Evolutionary conservation across 306 rosid species (phyloP).

Genomic region (Lablab purpureus): DNA sequence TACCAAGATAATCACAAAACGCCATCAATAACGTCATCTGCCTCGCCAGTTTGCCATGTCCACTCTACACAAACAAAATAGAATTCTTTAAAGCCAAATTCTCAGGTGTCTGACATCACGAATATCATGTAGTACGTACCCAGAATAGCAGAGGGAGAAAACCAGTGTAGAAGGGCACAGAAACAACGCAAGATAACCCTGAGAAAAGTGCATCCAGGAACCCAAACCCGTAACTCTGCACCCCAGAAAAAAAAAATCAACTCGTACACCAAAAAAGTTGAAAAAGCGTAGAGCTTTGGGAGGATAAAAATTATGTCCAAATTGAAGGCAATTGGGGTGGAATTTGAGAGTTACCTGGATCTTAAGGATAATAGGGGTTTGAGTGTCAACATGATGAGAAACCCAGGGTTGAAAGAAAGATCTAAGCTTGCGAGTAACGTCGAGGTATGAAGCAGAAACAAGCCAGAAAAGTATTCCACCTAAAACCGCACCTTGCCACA

Average conservation of each 20-base stretch:
- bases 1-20: constrained; percentile 87
- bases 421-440: constrained; percentile 74
- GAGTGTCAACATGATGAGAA: constrained; percentile 61
- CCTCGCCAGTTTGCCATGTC: constrained; percentile 95
- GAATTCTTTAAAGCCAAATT: constrained; percentile 1
- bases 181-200: constrained; percentile 80
- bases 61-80: constrained; percentile 67
- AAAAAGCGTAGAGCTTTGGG: background rate
- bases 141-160: constrained; percentile 95
- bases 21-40: constrained; percentile 98
- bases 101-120: background rate
- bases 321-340: background rate
- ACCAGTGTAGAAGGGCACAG: constrained; percentile 94
- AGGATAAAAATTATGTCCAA: constrained; percentile 14
- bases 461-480: constrained; percentile 74
- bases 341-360: constrained; percentile 72
- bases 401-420: constrained; percentile 84
- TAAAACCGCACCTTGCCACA: constrained; percentile 77
- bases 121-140: constrained; percentile 55
- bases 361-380: constrained; percentile 65
- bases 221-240: constrained; percentile 67
- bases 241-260: constrained; percentile 3
- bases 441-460: constrained; percentile 64
- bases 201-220: constrained; percentile 80
- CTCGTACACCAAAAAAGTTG: constrained; percentile 5